Base-by-base conservation (phyloP, 768 basidiomycete species). In the Tricholoma matsutake region DNA sequence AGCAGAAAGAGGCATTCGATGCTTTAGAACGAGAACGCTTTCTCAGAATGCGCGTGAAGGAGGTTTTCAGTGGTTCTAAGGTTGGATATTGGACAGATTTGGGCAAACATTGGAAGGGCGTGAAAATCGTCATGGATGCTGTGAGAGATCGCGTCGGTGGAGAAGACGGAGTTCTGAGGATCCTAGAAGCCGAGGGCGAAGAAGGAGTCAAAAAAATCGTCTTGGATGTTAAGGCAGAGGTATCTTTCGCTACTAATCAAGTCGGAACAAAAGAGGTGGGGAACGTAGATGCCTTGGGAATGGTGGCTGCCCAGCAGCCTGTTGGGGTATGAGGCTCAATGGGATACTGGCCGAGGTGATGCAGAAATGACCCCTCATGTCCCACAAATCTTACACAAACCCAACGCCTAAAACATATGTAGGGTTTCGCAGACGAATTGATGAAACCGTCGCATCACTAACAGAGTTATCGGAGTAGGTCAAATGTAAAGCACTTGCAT, bases 11-110 rank as follows among this genome's bases (percentile, higher is more conserved):
- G 6, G 79, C 80, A 59, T 82, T 77, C 65, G 79, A 85, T 52
- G 69, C 72, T 31, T 60, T 77, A 20, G 69, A 67, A 6, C 61
- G 61, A 4, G 74, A 72, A 56, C 72, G 68, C 62, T 69, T 58
- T 18, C 61, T 61, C 57, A 72, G 72, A 54, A 57, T 66, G 32
- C 72, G 71, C 56, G 28, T 83, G 37, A 86, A 81, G 68, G 67
- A 67, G 10, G 68, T 70, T 1, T 88, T 83, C 66, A 82, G 75
- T 59, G 85, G 86, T 4, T 73, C 71, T 11, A 73, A 70, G 25
- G 80, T 88, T 9, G 76, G 77, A n/a, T 79, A 83, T 58, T 87
- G 84, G 86, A 75, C 82, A 3, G 76, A 77, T 4, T 63, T 85
- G 37, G 78, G 73, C 11, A 68, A 72, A 31, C 69, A 73, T 58